Base-by-base conservation (phyloP, 176 grass and related monocot genomes). In the Cymbopogon citratus region DNA sequence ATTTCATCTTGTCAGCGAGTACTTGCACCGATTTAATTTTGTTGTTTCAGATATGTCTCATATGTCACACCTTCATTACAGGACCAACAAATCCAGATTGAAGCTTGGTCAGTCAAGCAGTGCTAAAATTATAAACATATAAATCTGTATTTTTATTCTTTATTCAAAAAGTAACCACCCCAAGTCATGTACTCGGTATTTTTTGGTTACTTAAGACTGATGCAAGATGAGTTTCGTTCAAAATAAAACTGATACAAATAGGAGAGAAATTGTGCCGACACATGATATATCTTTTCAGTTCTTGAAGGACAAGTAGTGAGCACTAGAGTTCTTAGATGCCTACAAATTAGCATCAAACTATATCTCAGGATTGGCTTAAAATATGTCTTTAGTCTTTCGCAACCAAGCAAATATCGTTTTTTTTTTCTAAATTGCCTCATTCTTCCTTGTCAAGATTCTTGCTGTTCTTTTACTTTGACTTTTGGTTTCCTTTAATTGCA, bases 401-500 rank as follows among this genome's bases (percentile, higher is more conserved):
- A 74, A 73, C 2, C 83, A 66, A 49, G 57, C 34, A 83, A 39
- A 83, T 27, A 36, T 41, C 81, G 15, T 24, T 5, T 41, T 77
- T 84, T 57, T 75, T 54, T 77, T 51, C 51, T 45, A 41, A 72
- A 77, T 81, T 78, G 39, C 29, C 69, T 77, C 76, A 85, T 70
- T 35, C 83, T 66, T 84, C 16, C 33, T 29, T 57, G 19, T 79
- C 25, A 90, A 84, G 74, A 45, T 78, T 81, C 14, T 80, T 87
- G 84, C 83, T 81, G 48, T 51, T 87, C 70, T 65, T 79, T 69
- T 5, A 63, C 73, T 80, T 92, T 87, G 81, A 81, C 87, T 87
- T 87, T 80, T 72, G 5, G 66, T 63, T 90, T 41, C 70, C 87
- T 92, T 95, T 35, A 82, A 80, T 69, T 77, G 70, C 7, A 95